Evolutionary conservation across 2,329 filamentous ascomycete genomes (phyloP).

Genomic region (Phyllosticta citriasiana): DNA sequence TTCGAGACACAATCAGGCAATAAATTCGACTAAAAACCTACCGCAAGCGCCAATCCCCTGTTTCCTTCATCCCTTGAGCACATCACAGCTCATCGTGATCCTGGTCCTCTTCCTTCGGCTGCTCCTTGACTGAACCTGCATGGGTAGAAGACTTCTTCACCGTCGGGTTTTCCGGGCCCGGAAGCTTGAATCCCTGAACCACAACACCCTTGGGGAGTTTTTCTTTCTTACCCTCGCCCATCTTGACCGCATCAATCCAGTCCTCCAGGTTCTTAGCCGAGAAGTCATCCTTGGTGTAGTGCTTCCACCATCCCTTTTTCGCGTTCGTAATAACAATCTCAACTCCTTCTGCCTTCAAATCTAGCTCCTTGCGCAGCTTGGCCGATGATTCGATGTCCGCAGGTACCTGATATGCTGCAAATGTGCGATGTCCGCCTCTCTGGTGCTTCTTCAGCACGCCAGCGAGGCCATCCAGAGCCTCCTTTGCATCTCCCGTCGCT

Average conservation of each 20-base stretch:
- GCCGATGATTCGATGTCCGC: constrained; percentile 48
- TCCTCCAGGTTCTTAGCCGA: constrained; percentile 56
- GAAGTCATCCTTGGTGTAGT: constrained; percentile 51
- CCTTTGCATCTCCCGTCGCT: constrained; percentile 25
- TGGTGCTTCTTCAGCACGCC: constrained; percentile 69
- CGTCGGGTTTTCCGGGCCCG: constrained; percentile 10
- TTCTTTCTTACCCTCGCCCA: constrained; percentile 76
- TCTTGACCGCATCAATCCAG: constrained; percentile 85
- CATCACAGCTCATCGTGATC: constrained; percentile 15
- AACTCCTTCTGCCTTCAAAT: constrained; percentile 46
- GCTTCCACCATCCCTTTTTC: constrained; percentile 77
- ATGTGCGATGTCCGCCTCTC: constrained; percentile 55
- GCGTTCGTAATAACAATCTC: constrained; percentile 77
- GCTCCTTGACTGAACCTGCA: constrained; percentile 10
- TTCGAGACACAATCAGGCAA: background rate
- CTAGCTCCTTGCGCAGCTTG: constrained; percentile 51
- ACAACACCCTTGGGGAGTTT: constrained; percentile 48
- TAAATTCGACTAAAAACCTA: background rate
- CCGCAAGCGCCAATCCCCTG: background rate
- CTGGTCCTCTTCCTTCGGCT: constrained; percentile 14
- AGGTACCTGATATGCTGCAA: constrained; percentile 74
- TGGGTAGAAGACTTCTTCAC: constrained; percentile 13
- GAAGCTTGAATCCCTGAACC: constrained; percentile 11
- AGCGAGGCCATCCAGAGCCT: constrained; percentile 51
- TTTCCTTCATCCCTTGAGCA: background rate